phyloP scores from a whole-genome alignment of 192 early-diverging fungal genomes.

The Chytriomyces sp. region DNA sequence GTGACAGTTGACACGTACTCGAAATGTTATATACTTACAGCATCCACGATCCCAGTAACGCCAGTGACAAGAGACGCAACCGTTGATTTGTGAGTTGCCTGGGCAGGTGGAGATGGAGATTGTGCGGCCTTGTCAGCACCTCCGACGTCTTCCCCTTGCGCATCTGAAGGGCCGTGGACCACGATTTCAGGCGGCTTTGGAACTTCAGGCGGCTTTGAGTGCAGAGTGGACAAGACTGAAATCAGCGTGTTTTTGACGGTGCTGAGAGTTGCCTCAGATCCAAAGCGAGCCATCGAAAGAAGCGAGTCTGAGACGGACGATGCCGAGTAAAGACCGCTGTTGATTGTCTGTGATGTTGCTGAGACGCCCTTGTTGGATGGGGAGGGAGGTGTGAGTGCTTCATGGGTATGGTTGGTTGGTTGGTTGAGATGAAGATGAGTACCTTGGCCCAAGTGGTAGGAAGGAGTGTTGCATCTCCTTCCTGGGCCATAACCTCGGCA shows the following conservation, averaged over 20 bases:
- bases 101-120: not conserved
- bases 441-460: slow-evolving; percentile 18
- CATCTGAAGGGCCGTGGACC: too few species aligned
- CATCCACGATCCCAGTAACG: not conserved
- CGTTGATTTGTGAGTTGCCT: too few species aligned
- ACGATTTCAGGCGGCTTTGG: too few species aligned
- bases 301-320: slow-evolving; percentile 18
- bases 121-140: not conserved
- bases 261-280: not conserved
- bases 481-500: not conserved
- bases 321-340: not conserved
- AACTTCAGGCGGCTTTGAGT: too few species aligned
- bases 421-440: not conserved
- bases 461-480: not conserved
- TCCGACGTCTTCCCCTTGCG: not conserved
- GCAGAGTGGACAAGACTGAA: too few species aligned
- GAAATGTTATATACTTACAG: not conserved
- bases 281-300: slow-evolving; percentile 11
- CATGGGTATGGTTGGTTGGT: not conserved
- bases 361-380: slow-evolving; percentile 10
- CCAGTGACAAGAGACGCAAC: too few species aligned
- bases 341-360: not conserved
- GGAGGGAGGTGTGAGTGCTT: not conserved
- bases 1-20: not conserved
- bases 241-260: not conserved